Percentiles rank a stretch among this genome's conserved stretches.
These are phyloP conservation scores for Neurospora sp. DNA, from an alignment of 495 filamentous ascomycete species.

Conservation along the genomic window DNA sequence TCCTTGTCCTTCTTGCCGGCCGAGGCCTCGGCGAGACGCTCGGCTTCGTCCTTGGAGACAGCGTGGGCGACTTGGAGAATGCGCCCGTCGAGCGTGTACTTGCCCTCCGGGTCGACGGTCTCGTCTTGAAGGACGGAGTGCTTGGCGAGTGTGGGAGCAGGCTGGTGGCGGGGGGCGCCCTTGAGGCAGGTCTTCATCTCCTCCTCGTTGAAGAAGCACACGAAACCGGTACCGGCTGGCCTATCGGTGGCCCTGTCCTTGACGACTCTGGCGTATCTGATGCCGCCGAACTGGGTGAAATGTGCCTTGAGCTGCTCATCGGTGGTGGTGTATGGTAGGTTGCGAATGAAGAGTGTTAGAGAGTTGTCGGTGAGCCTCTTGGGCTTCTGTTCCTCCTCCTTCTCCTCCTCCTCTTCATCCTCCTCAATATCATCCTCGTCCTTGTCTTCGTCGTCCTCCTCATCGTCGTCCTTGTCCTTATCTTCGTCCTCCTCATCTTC, in stretches of 20 bases:
- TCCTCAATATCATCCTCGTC: conserved; percentile 28
- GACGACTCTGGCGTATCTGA: conserved; percentile 85
- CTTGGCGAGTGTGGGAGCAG: conserved; percentile 39
- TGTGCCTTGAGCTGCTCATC: conserved; percentile 74
- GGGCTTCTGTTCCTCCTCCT: conserved; percentile 26
- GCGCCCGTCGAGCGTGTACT: conserved; percentile 83
- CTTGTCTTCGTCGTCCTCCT: conserved; percentile 33
- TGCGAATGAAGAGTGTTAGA: conserved; percentile 83
- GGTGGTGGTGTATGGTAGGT: conserved; percentile 76
- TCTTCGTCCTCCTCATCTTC: conserved; percentile 41
- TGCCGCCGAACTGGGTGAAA: conserved; percentile 70
- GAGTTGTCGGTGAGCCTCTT: conserved; percentile 43
- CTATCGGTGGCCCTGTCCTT: conserved; percentile 73
- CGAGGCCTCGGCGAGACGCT: conserved; percentile 60
- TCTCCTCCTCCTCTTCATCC: conserved; percentile 34
- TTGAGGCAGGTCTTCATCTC: conserved; percentile 65
- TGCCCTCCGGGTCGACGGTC: conserved; percentile 59
- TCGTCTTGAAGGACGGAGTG: conserved; percentile 81
- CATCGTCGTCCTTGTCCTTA: conserved; percentile 36
- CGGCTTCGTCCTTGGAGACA: conserved; percentile 69
- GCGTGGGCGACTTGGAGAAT: conserved; percentile 75
- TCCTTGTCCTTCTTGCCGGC: conserved; percentile 62
- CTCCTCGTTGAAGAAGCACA: conserved; percentile 73
- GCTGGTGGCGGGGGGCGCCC: conserved; percentile 51
- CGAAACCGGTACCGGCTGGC: conserved; percentile 87